These are phyloP conservation scores for Selaginella moellendorffii DNA, from an alignment of 75 land plant species.

Conservation along the genomic window DNA sequence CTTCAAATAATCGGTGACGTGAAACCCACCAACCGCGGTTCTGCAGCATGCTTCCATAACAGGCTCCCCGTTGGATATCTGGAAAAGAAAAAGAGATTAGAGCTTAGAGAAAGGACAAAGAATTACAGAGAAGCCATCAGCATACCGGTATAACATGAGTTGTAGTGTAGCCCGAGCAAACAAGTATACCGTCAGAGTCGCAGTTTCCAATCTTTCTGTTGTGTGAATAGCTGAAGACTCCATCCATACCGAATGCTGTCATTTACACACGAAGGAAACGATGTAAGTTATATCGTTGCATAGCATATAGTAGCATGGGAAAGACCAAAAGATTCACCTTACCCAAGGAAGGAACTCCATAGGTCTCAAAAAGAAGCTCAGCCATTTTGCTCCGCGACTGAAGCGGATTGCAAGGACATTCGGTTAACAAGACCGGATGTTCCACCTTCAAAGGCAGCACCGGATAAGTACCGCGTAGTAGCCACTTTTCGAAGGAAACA, in stretches of 20 bases:
- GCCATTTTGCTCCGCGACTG: constrained; percentile 94
- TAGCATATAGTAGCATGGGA: background rate
- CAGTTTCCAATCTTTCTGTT: constrained; percentile 65
- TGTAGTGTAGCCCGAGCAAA: constrained; percentile 59
- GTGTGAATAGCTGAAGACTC: constrained; percentile 69
- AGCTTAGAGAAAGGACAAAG: too few species aligned
- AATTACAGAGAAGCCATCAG: background rate
- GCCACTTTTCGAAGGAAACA: background rate
- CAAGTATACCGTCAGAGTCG: constrained; percentile 53
- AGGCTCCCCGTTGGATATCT: constrained; percentile 83
- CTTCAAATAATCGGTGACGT: constrained; percentile 75
- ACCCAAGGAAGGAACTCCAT: constrained; percentile 90
- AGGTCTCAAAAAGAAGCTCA: constrained; percentile 93
- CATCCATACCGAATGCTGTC: constrained; percentile 92
- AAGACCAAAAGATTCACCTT: constrained; percentile 10
- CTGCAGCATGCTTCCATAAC: constrained; percentile 63
- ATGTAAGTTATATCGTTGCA: background rate
- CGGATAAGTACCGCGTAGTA: background rate
- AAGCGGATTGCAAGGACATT: constrained; percentile 85
- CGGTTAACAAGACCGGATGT: constrained; percentile 86
- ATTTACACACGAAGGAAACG: background rate
- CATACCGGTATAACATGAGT: constrained; percentile 87
- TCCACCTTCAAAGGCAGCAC: constrained; percentile 35
- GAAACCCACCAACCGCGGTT: constrained; percentile 84
- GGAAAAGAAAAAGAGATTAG: constrained; percentile 4